Base-by-base conservation (phyloP, 2,329 filamentous ascomycete genomes). In the Cercospora berteroae region DNA sequence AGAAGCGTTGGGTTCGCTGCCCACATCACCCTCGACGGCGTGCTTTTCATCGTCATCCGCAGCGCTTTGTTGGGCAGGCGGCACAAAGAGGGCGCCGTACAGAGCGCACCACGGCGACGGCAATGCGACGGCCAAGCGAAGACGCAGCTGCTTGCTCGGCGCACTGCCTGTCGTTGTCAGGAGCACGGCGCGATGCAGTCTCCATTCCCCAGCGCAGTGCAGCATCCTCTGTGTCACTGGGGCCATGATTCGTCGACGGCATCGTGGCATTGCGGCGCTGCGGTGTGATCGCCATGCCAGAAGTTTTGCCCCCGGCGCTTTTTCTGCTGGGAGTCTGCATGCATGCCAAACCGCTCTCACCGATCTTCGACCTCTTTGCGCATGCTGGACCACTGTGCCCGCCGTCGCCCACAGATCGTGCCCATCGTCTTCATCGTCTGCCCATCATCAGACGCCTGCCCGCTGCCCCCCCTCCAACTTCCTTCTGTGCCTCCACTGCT, bases 331-430 rank as follows among this genome's bases (percentile, higher is more conserved):
- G 48, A 27, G 48, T 27, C 18, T 52, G 52, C 52, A 56, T 56
- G 52, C 23, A 25, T 48, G 18, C 20, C 60, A 63, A 27, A 39
- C 44, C 27, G 25, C 60, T 52, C 42, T 52, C 42, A 52, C 36
- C 60, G 60, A 52, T 52, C 42, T 52, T 52, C 60, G 48, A 36
- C 36, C n/a, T 60, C 56, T 42, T 36, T 33, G 56, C 56, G 56
- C 16, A 16, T 36, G 58, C 58, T 60, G 58, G 23, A 13, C 13
- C 23, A n/a, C 59, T 50, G 23, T 27, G 44, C 25, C 59, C 36
- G 23, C 33, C 31, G 57, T 39, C 36, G 27, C 57, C 13, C 16
- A 59, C 48, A 29, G 52, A 56, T 56, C 23, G 23, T n/a, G 27
- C 52, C 27, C 50, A 3, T 29, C 23, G 13, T 55, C 42, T n/a